These are phyloP conservation scores for Penicillium egyptiacum DNA, from an alignment of 495 filamentous ascomycete species.

Conservation along the genomic window DNA sequence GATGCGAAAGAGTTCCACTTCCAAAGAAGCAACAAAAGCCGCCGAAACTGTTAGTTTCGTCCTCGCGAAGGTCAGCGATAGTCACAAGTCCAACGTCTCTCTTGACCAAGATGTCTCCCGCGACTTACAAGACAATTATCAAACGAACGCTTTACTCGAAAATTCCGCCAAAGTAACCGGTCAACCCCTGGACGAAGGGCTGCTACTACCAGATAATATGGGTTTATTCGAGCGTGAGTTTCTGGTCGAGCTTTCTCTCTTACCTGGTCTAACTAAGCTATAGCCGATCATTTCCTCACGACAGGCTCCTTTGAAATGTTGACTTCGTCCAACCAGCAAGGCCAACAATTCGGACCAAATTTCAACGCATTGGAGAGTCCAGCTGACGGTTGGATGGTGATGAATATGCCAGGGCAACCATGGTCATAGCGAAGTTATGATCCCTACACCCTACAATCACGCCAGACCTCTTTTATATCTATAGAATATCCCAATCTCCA, in stretches of 20 bases:
- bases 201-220: slow-evolving; percentile 3
- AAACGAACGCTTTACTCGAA: not conserved
- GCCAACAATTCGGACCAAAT: not conserved
- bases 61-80: slow-evolving; percentile 14
- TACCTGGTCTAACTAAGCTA: not conserved
- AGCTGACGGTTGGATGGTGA: not conserved
- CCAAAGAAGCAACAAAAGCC: slow-evolving; percentile 26
- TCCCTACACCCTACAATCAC: no score
- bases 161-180: not conserved
- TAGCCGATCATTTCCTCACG: slow-evolving; percentile 11
- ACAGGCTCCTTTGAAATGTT: slow-evolving; percentile 1
- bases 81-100: not conserved
- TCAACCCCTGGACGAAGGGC: not conserved
- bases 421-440: not conserved
- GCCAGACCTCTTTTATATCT: no score
- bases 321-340: not conserved
- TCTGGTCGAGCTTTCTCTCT: not conserved
- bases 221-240: slow-evolving; percentile 10
- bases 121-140: not conserved
- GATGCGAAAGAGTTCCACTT: slow-evolving; percentile 26
- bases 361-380: not conserved
- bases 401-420: not conserved
- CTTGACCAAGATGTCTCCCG: not conserved
- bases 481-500: no score
- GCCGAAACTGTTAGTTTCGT: slow-evolving; percentile 24